Evolutionary conservation across 2,329 filamentous ascomycete genomes (phyloP), one percentile per base, ranked within the genome.

Genomic region (Penicillium sp.): DNA sequence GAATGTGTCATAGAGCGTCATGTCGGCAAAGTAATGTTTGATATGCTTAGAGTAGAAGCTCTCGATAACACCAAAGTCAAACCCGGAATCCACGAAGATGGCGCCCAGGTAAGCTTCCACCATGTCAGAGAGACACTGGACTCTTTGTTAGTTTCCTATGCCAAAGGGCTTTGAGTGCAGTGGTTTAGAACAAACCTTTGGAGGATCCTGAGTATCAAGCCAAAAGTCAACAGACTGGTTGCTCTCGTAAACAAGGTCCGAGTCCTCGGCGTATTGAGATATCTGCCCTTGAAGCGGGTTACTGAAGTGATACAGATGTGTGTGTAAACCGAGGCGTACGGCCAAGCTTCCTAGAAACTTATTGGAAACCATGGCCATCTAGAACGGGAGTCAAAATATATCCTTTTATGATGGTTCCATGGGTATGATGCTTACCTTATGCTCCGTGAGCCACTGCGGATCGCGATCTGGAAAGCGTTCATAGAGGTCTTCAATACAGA

Each of bases 311-410:
- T 79, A 81, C 16, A 97, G 74, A 67, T 93, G 86, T 49, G 79
- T 83, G 67, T 97, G 86, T 55, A 97, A 87, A 0, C 83, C 87
- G 0, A 97, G 81, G 48, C 84, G 81, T 3, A 95, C 90, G 58
- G 88, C 88, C 3, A 97, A 78, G 18, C 86, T 90, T 1, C 89
- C 91, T 1, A 97, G 81, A 67, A 97, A 99, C 59, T 92, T 91
- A 75, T 99, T 99, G 53, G 90, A 94, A 0, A 94, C 92, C 90
- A 99, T 97, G n/a, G 92, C 91, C 86, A 95, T 97, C 75, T 79
- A 49, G 5, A 38, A 51, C 30, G 51, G 7, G 11, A 47, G 5
- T 42, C 12, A 52, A 35, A 47, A 20, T 43, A 33, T 18, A n/a
- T 18, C 18, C 35, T 14, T 7, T 11, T 20, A 30, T 4, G 20